These are phyloP conservation scores for Penicillium manginii DNA, from an alignment of 495 filamentous ascomycete genomes.

Conservation along the genomic window DNA sequence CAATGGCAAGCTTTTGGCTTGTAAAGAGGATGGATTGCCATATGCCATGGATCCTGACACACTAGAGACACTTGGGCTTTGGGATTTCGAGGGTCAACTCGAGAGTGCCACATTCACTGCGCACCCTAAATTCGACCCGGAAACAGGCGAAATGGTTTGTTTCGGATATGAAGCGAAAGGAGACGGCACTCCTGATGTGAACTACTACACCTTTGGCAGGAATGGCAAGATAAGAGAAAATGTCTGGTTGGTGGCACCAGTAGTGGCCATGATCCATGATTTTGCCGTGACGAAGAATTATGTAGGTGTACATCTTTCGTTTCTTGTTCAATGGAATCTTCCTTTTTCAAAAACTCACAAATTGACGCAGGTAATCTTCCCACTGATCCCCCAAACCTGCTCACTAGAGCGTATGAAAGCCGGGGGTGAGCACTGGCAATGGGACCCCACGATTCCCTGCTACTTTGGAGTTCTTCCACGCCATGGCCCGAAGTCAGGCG, in stretches of 20 bases:
- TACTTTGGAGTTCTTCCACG: slow-evolving; percentile 56
- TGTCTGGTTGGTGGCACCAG: slow-evolving; percentile 54
- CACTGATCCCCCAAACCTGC: slow-evolving; percentile 55
- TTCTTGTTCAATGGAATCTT: background rate
- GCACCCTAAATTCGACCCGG: slow-evolving; percentile 64
- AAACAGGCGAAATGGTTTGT: slow-evolving; percentile 58
- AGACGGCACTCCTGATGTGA: slow-evolving; percentile 51
- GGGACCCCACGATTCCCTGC: slow-evolving; percentile 55
- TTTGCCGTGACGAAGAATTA: slow-evolving; percentile 56
- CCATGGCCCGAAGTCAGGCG: slow-evolving; percentile 47
- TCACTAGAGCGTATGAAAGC: slow-evolving; percentile 55
- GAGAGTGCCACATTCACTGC: slow-evolving; percentile 58
- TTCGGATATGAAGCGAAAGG: slow-evolving; percentile 59
- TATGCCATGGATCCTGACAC: slow-evolving; percentile 60
- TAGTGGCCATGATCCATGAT: slow-evolving; percentile 62
- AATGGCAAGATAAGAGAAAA: slow-evolving; percentile 49
- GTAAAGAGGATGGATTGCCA: slow-evolving; percentile 59
- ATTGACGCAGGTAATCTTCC: slow-evolving; percentile 42
- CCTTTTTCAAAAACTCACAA: no score
- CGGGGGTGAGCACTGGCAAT: slow-evolving; percentile 59
- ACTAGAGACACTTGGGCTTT: slow-evolving; percentile 56
- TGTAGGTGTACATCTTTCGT: slow-evolving; percentile 14
- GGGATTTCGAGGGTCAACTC: slow-evolving; percentile 63
- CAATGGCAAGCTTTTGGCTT: slow-evolving; percentile 54
- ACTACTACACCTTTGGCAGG: slow-evolving; percentile 46